Conservation (phyloP, 495 filamentous ascomycete genomes). For the Melanomma pulvis-pyrius region DNA sequence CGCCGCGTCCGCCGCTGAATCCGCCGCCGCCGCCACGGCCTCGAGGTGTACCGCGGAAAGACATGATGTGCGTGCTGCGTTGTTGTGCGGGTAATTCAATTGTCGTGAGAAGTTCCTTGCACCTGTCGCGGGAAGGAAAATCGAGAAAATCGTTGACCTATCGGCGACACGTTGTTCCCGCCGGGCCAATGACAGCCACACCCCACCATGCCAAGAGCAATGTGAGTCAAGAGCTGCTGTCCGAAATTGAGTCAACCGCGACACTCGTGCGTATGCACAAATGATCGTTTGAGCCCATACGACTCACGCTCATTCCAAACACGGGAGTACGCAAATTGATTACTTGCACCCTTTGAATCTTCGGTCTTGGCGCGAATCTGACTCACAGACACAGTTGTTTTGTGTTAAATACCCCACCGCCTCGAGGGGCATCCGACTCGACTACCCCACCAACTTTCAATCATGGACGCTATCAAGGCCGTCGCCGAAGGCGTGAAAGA, state of each 20-base stretch:
- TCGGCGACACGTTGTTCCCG: slow-evolving; percentile 8
- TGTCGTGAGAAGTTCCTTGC: slow-evolving; percentile 7
- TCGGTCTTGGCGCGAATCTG: slow-evolving; percentile 14
- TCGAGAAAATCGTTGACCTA: slow-evolving; percentile 12
- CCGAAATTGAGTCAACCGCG: slow-evolving; percentile 1
- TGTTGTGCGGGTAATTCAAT: slow-evolving; percentile 15
- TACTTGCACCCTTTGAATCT: background rate
- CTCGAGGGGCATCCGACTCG: slow-evolving; percentile 11
- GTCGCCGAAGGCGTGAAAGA: slow-evolving; percentile 52
- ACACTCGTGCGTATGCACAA: background rate
- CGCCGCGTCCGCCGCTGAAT: slow-evolving; percentile 33
- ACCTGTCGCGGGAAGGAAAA: slow-evolving; percentile 14
- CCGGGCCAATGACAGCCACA: background rate
- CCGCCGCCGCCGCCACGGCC: slow-evolving; percentile 42
- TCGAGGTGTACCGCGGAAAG: slow-evolving; percentile 44
- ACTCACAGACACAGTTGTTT: slow-evolving; percentile 19
- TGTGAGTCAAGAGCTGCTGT: background rate
- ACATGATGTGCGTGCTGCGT: slow-evolving; percentile 33
- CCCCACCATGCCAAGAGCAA: slow-evolving; percentile 2
- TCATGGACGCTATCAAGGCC: slow-evolving; percentile 32
- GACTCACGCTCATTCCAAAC: background rate
- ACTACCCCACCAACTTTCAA: slow-evolving; percentile 13
- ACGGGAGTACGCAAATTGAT: background rate
- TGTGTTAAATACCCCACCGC: slow-evolving; percentile 22
- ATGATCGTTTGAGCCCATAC: background rate